Evolutionary conservation across 2,329 filamentous ascomycete species (phyloP), one percentile per base, ranked within the genome.

Genomic region (Scytalidium sp.): DNA sequence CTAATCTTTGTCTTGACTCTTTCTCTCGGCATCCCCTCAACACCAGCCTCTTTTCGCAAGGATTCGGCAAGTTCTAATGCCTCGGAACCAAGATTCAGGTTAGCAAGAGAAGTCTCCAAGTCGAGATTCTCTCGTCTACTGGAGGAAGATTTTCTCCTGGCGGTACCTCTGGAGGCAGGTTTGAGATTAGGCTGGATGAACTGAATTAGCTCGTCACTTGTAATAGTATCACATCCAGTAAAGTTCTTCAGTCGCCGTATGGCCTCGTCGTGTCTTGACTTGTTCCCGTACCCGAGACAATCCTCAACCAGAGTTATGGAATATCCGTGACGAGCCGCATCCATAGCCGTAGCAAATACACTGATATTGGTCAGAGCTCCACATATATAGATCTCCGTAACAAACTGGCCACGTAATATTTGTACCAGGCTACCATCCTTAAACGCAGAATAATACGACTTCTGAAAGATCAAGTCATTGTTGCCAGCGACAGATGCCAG

Each of bases 361-460:
- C 91, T 92, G 29, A 95, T 75, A 61, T 97, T 97, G 41, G 87
- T 89, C 44, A 96, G 78, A 41, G 88, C 87, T 19, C 94, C 94
- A 62, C 89, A 95, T 20, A 97, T 81, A 68, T 88, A 97, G 11
- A 99, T 74, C 61, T 97, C 88, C 2, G 91, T 96, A 51, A 96
- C 83, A 57, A 97, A 85, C 55, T 85, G 88, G n/a, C 84, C 84
- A n/a, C 92, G 83, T 42, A 97, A 72, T n/a, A 83, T 77, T 45
- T 87, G 76, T 7, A 97, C 77, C 15, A 97, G 75, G 44, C 81
- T 79, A 0, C 86, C 89, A 8, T 81, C 83, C 47, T 84, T 81
- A 64, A 97, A 92, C 13, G 92, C 92, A 3, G 94, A 97, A 68
- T 97, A 97, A 58, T 90, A 81, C 4, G 83, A 83, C 67, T 96